Evolutionary conservation across 331 rosid species (phyloP).

Genomic region (Prunus yedoensis): DNA sequence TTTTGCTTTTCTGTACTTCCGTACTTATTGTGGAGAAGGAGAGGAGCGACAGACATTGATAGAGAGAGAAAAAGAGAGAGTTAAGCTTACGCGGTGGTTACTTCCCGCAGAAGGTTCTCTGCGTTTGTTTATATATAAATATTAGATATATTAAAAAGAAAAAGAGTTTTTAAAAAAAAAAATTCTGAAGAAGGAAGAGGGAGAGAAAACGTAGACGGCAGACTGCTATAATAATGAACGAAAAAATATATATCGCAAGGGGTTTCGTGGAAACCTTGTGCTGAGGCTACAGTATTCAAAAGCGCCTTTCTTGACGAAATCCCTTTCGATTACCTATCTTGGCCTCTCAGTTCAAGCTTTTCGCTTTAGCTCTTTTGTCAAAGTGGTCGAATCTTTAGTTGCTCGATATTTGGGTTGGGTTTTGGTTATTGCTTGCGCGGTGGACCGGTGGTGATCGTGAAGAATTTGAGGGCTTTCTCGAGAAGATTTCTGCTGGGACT

Average conservation of each 20-base stretch:
- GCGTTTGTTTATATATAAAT: background rate
- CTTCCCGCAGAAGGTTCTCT: conserved; percentile 60
- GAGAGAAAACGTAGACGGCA: conserved; percentile 23
- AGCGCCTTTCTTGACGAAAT: conserved; percentile 44
- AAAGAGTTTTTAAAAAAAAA: background rate
- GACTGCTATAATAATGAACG: conserved; percentile 5
- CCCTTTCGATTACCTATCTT: too few relatives aligned
- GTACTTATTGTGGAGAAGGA: conserved; percentile 22
- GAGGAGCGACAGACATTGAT: conserved; percentile 19
- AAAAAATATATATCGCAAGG: conserved; percentile 19
- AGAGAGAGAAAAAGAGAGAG: conserved; percentile 15
- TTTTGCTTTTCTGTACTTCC: conserved; percentile 26
- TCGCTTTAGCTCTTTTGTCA: conserved; percentile 17
- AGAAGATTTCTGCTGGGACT: conserved; percentile 5
- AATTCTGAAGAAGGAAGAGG: conserved; percentile 18
- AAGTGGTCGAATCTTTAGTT: conserved; percentile 5
- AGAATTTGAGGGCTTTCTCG: background rate
- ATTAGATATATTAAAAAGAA: too few relatives aligned
- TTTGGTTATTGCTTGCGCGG: background rate
- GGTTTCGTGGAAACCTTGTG: conserved; percentile 54
- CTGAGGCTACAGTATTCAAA: conserved; percentile 28
- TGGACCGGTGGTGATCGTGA: too few relatives aligned
- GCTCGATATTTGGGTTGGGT: background rate
- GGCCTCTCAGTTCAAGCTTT: too few relatives aligned
- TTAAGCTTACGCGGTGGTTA: conserved; percentile 26